Conservation (phyloP, 768 basidiomycete species). For the Cystofilobasidium macerans region DNA sequence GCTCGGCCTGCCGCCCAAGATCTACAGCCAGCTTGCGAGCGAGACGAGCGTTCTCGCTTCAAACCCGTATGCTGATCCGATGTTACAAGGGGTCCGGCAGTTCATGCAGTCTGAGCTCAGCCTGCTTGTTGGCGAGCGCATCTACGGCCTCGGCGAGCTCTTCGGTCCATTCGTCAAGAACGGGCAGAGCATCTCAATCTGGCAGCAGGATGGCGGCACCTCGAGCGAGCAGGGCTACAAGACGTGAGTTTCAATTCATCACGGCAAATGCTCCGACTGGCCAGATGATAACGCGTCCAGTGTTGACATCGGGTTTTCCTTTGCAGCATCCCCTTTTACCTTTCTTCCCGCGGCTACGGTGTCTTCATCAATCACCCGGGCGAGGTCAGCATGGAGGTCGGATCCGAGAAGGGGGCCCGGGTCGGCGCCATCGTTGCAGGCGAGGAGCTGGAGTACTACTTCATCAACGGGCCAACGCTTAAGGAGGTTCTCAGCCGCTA, state of each 20-base stretch:
- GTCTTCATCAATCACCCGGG: constrained; percentile 64
- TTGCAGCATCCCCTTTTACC: constrained; percentile 36
- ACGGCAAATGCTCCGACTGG: too few species aligned
- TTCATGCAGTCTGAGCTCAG: constrained; percentile 45
- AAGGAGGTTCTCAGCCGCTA: constrained; percentile 47
- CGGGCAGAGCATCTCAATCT: constrained; percentile 50
- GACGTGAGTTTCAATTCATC: not conserved
- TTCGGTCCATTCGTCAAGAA: constrained; percentile 55
- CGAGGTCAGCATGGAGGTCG: constrained; percentile 57
- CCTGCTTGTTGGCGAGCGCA: constrained; percentile 56
- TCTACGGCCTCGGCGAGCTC: constrained; percentile 66
- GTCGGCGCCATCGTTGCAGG: constrained; percentile 53
- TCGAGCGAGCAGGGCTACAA: constrained; percentile 33
- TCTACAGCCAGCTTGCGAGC: constrained; percentile 2
- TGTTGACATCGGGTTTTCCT: too few species aligned
- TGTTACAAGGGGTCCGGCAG: constrained; percentile 40
- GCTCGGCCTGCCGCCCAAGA: constrained; percentile 6
- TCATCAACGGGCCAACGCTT: constrained; percentile 59
- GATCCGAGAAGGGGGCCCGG: constrained; percentile 38
- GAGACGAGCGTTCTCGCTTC: constrained; percentile 29
- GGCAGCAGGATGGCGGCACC: constrained; percentile 69
- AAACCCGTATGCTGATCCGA: constrained; percentile 50
- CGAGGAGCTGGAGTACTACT: constrained; percentile 55
- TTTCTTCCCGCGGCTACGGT: constrained; percentile 49
- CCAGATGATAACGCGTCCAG: too few species aligned